Evolutionary conservation across 495 filamentous ascomycete genomes (phyloP).

Genomic region (Aspergillus ellipticus): DNA sequence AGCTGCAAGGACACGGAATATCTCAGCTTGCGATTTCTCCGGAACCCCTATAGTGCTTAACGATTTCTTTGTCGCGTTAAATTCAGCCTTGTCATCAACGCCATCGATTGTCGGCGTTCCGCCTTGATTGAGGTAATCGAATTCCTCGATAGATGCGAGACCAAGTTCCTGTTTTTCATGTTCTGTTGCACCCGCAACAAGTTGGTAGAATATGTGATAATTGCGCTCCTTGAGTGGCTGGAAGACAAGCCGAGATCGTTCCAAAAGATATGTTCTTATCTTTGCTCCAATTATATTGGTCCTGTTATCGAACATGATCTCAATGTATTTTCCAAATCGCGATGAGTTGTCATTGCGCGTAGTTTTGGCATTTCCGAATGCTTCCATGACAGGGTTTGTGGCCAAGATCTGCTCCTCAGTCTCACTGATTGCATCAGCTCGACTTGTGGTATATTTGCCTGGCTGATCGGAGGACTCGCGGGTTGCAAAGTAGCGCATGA

Average conservation of each 20-base stretch:
- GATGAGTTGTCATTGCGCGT: constrained; percentile 99
- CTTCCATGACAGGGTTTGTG: constrained; percentile 99
- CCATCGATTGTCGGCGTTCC: constrained; percentile 87
- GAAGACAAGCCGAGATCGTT: constrained; percentile 96
- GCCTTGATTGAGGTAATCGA: constrained; percentile 94
- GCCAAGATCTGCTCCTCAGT: constrained; percentile 98
- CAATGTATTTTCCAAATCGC: constrained; percentile 98
- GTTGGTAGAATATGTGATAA: constrained; percentile 99
- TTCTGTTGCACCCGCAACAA: constrained; percentile 90
- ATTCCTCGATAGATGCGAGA: constrained; percentile 79
- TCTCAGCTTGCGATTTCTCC: constrained; percentile 67
- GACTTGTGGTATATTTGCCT: constrained; percentile 70
- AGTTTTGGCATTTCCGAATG: constrained; percentile 98
- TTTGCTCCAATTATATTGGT: constrained; percentile 97
- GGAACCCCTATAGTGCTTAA: constrained; percentile 84
- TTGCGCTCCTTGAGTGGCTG: constrained; percentile 97
- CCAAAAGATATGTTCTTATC: constrained; percentile 92
- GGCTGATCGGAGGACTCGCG: constrained; percentile 90
- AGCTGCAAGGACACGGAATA: constrained; percentile 89
- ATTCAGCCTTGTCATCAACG: constrained; percentile 94
- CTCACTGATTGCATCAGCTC: constrained; percentile 88
- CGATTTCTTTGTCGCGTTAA: constrained; percentile 80
- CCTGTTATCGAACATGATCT: constrained; percentile 96
- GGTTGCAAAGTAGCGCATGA: constrained; percentile 99
- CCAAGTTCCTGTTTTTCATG: constrained; percentile 73